These are phyloP conservation scores for Cyclotella choctawhatcheeana DNA, from an alignment of 108 stramenopile species.

Conservation along the genomic window DNA sequence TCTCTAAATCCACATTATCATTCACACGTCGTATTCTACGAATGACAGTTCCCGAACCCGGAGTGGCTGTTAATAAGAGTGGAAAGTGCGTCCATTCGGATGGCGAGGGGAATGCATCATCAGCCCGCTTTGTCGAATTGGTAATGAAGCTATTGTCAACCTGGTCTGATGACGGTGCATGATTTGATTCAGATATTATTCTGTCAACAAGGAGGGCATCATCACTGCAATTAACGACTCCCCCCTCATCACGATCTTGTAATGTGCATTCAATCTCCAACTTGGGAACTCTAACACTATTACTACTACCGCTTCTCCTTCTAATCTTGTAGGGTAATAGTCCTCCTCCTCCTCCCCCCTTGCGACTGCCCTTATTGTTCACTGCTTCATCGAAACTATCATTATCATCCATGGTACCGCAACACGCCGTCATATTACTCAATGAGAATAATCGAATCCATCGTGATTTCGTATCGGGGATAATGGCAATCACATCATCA, in stretches of 20 bases:
- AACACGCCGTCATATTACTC: background rate
- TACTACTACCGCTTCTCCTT: slow-evolving; percentile 1
- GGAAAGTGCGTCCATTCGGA: slow-evolving; percentile 43
- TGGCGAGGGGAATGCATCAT: background rate
- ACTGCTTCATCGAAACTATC: background rate
- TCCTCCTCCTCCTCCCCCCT: background rate
- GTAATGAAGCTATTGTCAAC: too few species aligned
- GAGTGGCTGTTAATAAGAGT: slow-evolving; percentile 36
- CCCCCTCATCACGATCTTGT: background rate
- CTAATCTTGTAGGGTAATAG: background rate
- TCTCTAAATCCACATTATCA: background rate
- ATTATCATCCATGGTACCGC: background rate
- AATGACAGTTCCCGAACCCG: slow-evolving; percentile 32
- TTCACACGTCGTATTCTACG: slow-evolving; percentile 29
- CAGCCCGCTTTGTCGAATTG: too few species aligned
- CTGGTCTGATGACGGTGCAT: too few species aligned
- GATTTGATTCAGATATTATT: too few species aligned
- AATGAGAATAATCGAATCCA: too few species aligned
- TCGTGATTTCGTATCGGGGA: too few species aligned
- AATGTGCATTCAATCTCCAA: slow-evolving; percentile 9
- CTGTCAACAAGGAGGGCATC: too few species aligned
- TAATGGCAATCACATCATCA: too few species aligned
- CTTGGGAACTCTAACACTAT: background rate
- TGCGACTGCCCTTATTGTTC: too few species aligned
- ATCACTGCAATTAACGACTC: background rate